These are phyloP conservation scores for Oryza officinalis DNA, from an alignment of 176 grass and related monocot genomes.

Conservation along the genomic window DNA sequence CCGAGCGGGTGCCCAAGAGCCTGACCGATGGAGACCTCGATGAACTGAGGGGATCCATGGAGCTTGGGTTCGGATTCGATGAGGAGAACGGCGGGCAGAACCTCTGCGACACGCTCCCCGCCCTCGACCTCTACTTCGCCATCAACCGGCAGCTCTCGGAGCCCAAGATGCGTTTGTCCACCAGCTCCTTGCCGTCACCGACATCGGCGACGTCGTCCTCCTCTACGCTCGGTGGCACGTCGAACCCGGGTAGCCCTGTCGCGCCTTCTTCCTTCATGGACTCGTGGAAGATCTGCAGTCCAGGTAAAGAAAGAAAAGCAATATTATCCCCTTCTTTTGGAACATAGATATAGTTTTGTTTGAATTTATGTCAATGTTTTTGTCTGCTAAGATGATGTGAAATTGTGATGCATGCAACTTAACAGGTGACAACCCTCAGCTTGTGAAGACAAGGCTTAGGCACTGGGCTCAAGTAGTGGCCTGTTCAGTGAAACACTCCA, in stretches of 20 bases:
- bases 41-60: constrained; percentile 60
- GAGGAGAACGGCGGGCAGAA: constrained; percentile 48
- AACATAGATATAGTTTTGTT: not conserved
- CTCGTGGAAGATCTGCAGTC: constrained; percentile 52
- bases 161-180: constrained; percentile 43
- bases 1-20: not conserved
- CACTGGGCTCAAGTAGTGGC: constrained; percentile 63
- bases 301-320: constrained; percentile 11
- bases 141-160: constrained; percentile 49
- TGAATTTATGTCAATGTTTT: not conserved
- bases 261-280: constrained; percentile 31
- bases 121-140: constrained; percentile 60
- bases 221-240: constrained; percentile 34
- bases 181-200: constrained; percentile 31
- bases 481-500: constrained; percentile 52
- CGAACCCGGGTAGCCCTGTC: constrained; percentile 31
- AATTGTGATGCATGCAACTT: not conserved
- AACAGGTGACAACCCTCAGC: constrained; percentile 48
- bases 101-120: constrained; percentile 59
- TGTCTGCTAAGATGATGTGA: not conserved
- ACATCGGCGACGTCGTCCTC: constrained; percentile 31
- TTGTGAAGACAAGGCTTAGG: constrained; percentile 55
- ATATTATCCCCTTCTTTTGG: not conserved
- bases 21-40: constrained; percentile 59
- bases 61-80: constrained; percentile 57